These are phyloP conservation scores for Hymenoscyphus occultus DNA, from an alignment of 2,329 filamentous ascomycete genomes.

Conservation along the genomic window DNA sequence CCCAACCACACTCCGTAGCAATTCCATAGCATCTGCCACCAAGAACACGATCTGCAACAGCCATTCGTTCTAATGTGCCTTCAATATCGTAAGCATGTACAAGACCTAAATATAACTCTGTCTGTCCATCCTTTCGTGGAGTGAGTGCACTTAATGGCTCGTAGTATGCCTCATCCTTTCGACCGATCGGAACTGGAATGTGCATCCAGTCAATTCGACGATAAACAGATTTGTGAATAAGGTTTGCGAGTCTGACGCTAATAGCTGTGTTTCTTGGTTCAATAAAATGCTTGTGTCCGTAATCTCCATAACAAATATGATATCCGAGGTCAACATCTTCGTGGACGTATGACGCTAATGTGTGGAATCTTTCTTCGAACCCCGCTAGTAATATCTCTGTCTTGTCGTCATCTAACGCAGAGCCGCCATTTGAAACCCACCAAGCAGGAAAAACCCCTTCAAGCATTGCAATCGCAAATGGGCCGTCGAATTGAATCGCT, in stretches of 20 bases:
- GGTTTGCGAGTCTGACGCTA: slow-evolving; percentile 40
- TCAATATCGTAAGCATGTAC: slow-evolving; percentile 41
- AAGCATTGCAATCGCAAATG: slow-evolving; percentile 29
- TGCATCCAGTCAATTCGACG: slow-evolving; percentile 42
- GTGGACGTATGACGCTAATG: slow-evolving; percentile 36
- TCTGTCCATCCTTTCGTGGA: slow-evolving; percentile 25
- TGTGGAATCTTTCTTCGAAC: slow-evolving; percentile 37
- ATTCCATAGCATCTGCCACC: slow-evolving; percentile 38
- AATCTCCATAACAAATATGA: slow-evolving; percentile 49
- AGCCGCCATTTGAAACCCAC: slow-evolving; percentile 28
- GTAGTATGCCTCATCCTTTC: slow-evolving; percentile 40
- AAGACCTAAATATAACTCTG: slow-evolving; percentile 42
- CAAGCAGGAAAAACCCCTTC: slow-evolving; percentile 31
- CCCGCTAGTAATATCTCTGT: slow-evolving; percentile 33
- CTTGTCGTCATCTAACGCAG: not conserved
- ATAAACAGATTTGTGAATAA: slow-evolving; percentile 30
- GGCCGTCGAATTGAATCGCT: slow-evolving; percentile 36
- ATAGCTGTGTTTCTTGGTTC: slow-evolving; percentile 37
- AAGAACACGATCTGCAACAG: slow-evolving; percentile 36
- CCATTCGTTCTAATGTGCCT: slow-evolving; percentile 40
- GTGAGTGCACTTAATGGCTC: slow-evolving; percentile 39
- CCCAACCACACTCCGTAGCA: slow-evolving; percentile 43
- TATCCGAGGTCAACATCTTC: slow-evolving; percentile 42
- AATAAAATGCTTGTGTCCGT: slow-evolving; percentile 43
- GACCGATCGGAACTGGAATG: slow-evolving; percentile 43